Evolutionary conservation across 2,329 filamentous ascomycete species (phyloP), one percentile per base, ranked within the genome.

Genomic region (Scedosporium minutisporum): DNA sequence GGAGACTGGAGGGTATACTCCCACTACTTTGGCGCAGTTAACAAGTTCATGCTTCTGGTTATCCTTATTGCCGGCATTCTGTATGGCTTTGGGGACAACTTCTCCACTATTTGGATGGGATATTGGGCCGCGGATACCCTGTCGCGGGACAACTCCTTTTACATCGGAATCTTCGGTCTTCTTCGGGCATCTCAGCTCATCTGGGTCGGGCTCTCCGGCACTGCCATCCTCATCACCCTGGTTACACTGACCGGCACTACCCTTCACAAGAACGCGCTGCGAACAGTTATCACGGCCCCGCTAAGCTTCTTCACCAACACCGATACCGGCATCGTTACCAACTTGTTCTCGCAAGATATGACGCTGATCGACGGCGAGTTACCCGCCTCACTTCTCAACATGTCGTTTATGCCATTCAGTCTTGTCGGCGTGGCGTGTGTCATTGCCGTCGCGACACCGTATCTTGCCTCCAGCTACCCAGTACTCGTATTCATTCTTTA

Each of bases 391-490:
- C 58, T 78, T 1, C 64, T 71, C 1, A 76, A 77, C 57, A 58
- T 71, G 4, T 64, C 64, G 2, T 41, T 71, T 0, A 59, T 66
- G 3, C 14, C 69, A 33, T 69, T 71, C 3, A 64, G 67, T 14
- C 64, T 68, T 1, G 66, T 82, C 4, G 78, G 77, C 5, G 77
- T 79, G 65, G 75, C 78, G n/a, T 73, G 73, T 6, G 71, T 86
- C 2, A 78, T 85, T 44, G 77, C 76, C 0, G 69, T 70, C 0
- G 68, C 66, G 65, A 77, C 65, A 65, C 78, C 67, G 64, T 83
- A 78, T 61, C 72, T 83, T 0, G 76, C 77, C 0, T 74, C 81
- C 23, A 73, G 75, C 0, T 82, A 85, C 63, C 83, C 83, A 0
- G 70, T 82, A 3, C 67, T 86, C 2, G 64, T 77, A 7, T 70